Evolutionary conservation across 1,284 basidiomycete genomes (phyloP).

Genomic region (Apiotrichum montevideense): DNA sequence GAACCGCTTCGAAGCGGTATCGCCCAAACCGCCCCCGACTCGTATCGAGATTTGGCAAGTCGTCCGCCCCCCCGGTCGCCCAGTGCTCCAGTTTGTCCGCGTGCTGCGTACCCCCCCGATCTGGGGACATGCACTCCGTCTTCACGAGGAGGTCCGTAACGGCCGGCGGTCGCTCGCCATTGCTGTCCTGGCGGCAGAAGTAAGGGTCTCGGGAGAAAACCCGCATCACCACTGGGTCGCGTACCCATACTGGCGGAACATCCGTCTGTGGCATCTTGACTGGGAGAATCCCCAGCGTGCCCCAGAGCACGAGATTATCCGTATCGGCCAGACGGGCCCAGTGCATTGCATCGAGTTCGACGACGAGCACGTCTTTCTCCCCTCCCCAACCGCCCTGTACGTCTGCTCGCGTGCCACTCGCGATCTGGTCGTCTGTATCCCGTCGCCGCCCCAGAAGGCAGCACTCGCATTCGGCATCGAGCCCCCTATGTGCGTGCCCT

Average conservation of each 20-base stretch:
- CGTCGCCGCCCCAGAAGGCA: background rate
- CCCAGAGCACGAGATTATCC: background rate
- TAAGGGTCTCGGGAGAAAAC: background rate
- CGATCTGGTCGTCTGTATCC: conserved; percentile 14
- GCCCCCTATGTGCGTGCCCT: background rate
- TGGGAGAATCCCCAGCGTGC: background rate
- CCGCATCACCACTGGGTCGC: background rate
- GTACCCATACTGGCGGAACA: background rate
- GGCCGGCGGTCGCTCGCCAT: background rate
- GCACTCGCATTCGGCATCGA: background rate
- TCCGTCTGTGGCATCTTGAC: conserved; percentile 4
- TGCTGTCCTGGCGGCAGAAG: background rate
- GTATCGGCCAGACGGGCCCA: background rate
- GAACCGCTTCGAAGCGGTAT: background rate
- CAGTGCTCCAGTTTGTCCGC: background rate
- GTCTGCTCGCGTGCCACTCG: conserved; percentile 25
- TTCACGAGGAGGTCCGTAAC: background rate
- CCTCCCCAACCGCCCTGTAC: conserved; percentile 14
- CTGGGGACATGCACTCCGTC: background rate
- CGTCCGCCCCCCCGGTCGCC: background rate
- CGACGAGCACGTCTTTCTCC: conserved; percentile 34
- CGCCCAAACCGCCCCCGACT: background rate
- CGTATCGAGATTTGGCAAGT: background rate
- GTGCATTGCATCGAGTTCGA: conserved; percentile 40
- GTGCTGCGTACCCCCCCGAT: background rate